Conservation (phyloP, 257 asterid species). For the Petunia axillaris region DNA sequence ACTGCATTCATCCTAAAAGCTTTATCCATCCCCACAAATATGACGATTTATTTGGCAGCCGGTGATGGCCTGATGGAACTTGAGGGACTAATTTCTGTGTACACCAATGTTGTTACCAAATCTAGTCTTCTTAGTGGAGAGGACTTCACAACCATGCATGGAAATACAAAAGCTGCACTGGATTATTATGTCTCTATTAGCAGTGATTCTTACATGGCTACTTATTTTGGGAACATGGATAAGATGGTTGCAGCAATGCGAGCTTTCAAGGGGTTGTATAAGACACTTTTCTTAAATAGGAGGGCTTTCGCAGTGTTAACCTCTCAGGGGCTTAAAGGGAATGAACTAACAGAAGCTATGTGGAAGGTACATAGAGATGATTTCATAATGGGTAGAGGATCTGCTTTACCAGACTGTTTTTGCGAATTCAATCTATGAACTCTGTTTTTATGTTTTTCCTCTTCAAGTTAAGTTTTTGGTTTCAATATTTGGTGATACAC, state of each 20-base stretch:
- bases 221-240: constrained; percentile 96
- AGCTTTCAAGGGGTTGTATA: constrained; percentile 66
- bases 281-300: constrained; percentile 75
- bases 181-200: constrained; percentile 77
- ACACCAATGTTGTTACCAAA: constrained; percentile 69
- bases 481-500: not conserved
- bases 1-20: constrained; percentile 78
- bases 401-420: constrained; percentile 93
- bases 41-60: constrained; percentile 89
- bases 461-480: not conserved
- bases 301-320: constrained; percentile 61
- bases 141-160: constrained; percentile 82
- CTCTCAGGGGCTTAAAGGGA: constrained; percentile 62
- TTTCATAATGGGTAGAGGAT: constrained; percentile 84
- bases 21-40: constrained; percentile 72
- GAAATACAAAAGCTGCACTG: constrained; percentile 94
- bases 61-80: constrained; percentile 96
- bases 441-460: not conserved
- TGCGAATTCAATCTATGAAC: constrained; percentile 67
- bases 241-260: constrained; percentile 99
- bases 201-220: constrained; percentile 80
- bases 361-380: constrained; percentile 90
- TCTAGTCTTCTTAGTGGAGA: constrained; percentile 60
- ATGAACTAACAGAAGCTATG: constrained; percentile 57
- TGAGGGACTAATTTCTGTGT: constrained; percentile 73